These are phyloP conservation scores for Hyaloscypha bicolor DNA, from an alignment of 495 filamentous ascomycete genomes.

Conservation along the genomic window DNA sequence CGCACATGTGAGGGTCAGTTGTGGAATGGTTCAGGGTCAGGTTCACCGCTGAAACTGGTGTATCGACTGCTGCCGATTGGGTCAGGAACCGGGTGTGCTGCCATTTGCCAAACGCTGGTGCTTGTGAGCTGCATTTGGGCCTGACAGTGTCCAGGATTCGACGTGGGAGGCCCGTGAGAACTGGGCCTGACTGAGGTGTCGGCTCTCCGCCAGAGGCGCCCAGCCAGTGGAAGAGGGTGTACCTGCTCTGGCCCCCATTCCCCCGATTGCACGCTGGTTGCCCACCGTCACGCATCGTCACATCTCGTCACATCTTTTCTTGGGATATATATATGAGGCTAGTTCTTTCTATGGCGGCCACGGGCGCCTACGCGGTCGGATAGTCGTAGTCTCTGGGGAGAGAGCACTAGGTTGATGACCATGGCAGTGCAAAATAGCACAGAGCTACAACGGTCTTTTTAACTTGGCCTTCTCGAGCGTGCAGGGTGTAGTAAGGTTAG, in stretches of 20 bases:
- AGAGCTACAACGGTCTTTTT: neutral
- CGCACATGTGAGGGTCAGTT: neutral
- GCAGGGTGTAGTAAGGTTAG: constrained; percentile 11
- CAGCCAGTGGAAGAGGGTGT: constrained; percentile 2
- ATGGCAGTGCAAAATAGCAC: constrained; percentile 15
- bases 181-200: neutral
- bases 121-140: constrained; percentile 10
- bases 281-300: constrained; percentile 1
- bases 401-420: constrained; percentile 1
- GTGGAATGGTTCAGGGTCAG: neutral
- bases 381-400: neutral
- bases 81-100: constrained; percentile 15
- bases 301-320: constrained; percentile 3
- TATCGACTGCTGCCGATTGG: constrained; percentile 12
- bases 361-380: constrained; percentile 2
- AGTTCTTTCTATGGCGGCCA: neutral
- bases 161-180: neutral
- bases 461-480: constrained; percentile 2
- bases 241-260: constrained; percentile 2
- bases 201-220: neutral
- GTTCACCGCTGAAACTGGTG: constrained; percentile 18
- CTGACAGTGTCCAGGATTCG: constrained; percentile 5
- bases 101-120: constrained; percentile 5
- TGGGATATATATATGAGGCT: constrained; percentile 7
- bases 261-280: neutral